Evolutionary conservation across 345 rosid genomes (phyloP).

Genomic region (Heritiera fomes): DNA sequence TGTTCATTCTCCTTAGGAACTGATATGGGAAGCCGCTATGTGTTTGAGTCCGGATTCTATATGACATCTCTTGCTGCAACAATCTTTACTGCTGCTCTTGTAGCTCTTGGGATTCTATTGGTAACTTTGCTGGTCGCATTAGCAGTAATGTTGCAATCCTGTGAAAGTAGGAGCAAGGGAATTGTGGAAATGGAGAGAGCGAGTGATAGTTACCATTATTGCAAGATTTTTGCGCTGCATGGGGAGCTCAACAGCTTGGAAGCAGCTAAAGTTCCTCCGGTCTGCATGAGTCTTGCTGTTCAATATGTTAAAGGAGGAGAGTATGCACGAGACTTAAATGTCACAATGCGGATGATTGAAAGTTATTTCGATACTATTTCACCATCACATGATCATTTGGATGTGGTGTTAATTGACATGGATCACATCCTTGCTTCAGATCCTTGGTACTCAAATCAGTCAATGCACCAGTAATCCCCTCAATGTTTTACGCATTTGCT

Average conservation of each 20-base stretch:
- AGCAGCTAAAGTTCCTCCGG: constrained; percentile 47
- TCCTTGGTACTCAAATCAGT: constrained; percentile 15
- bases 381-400: constrained; percentile 39
- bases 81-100: constrained; percentile 61
- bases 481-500: background rate
- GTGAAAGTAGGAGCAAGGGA: constrained; percentile 50
- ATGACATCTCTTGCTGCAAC: constrained; percentile 77
- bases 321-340: constrained; percentile 55
- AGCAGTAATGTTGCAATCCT: constrained; percentile 74
- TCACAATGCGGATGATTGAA: constrained; percentile 45
- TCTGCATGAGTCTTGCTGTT: constrained; percentile 52
- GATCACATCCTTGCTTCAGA: constrained; percentile 48
- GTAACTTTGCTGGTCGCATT: constrained; percentile 60
- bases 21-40: constrained; percentile 58
- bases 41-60: constrained; percentile 71
- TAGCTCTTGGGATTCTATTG: constrained; percentile 59
- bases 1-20: constrained; percentile 23
- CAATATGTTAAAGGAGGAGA: constrained; percentile 46
- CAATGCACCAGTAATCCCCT: constrained; percentile 38
- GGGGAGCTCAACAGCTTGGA: constrained; percentile 59
- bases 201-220: constrained; percentile 44
- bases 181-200: constrained; percentile 41
- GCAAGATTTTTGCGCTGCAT: constrained; percentile 53
- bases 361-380: constrained; percentile 40
- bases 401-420: constrained; percentile 65